Evolutionary conservation across 345 rosid genomes (phyloP).

Genomic region (Carallia brachiata): DNA sequence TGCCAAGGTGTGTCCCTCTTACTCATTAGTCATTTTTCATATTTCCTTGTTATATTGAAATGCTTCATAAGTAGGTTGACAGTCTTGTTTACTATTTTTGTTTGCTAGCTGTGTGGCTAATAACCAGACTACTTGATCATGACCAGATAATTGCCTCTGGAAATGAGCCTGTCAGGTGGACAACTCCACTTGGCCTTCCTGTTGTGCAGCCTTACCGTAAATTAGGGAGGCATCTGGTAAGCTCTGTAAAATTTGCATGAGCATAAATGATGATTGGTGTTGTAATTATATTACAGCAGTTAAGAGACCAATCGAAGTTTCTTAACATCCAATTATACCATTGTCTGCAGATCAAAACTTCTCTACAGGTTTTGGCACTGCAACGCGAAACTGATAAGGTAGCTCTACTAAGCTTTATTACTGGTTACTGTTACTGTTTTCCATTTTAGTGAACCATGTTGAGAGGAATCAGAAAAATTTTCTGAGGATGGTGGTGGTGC

Average conservation of each 20-base stretch:
- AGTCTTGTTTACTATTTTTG: not conserved
- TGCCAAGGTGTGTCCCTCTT: constrained; percentile 61
- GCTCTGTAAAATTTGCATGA: constrained; percentile 25
- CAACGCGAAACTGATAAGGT: constrained; percentile 91
- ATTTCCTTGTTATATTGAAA: not conserved
- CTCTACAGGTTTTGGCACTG: constrained; percentile 82
- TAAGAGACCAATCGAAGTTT: constrained; percentile 10
- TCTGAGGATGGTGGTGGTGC: not conserved
- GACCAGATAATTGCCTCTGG: constrained; percentile 80
- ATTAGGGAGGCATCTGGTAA: constrained; percentile 68
- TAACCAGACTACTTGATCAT: constrained; percentile 16
- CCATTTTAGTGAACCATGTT: not conserved
- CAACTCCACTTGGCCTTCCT: constrained; percentile 96
- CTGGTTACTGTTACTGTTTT: constrained; percentile 6
- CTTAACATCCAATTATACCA: constrained; percentile 14
- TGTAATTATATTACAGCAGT: constrained; percentile 7
- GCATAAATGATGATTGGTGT: not conserved
- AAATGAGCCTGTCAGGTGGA: constrained; percentile 92
- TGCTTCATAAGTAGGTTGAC: not conserved
- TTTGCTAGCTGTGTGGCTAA: not conserved
- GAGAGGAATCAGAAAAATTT: not conserved
- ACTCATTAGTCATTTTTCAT: constrained; percentile 8
- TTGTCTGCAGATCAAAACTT: constrained; percentile 78
- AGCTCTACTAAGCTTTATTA: constrained; percentile 3
- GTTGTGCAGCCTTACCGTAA: constrained; percentile 94